phyloP scores from a whole-genome alignment of 805 yeast genomes.

The Pichia phayaonensis region DNA sequence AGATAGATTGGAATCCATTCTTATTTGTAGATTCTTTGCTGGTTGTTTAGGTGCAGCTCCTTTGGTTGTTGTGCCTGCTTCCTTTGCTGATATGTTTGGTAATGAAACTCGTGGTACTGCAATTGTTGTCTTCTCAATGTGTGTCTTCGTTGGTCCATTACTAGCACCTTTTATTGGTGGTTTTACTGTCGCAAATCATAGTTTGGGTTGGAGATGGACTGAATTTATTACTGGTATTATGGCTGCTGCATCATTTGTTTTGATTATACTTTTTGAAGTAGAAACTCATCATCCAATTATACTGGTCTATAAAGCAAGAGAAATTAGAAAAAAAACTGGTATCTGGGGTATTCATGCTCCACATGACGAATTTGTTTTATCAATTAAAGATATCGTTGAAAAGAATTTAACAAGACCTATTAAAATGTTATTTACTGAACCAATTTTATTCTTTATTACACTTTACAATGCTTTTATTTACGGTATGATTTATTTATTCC shows the following conservation, averaged over 20 bases:
- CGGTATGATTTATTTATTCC: conserved; percentile 66
- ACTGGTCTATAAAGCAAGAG: conserved; percentile 53
- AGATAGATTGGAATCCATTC: conserved; percentile 65
- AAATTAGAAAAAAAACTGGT: conserved; percentile 58
- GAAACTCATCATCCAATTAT: conserved; percentile 73
- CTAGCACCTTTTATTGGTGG: conserved; percentile 75
- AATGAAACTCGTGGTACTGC: conserved; percentile 68
- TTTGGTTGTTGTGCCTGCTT: conserved; percentile 78
- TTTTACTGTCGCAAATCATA: conserved; percentile 44
- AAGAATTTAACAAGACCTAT: conserved; percentile 65
- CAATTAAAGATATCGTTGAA: conserved; percentile 50
- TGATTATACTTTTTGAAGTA: conserved; percentile 38
- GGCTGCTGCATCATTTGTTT: conserved; percentile 32
- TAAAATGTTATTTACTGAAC: conserved; percentile 59
- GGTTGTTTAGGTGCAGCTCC: conserved; percentile 84
- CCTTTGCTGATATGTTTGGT: conserved; percentile 74
- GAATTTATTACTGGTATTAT: conserved; percentile 63
- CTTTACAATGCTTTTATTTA: conserved; percentile 72
- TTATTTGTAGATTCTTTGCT: conserved; percentile 72
- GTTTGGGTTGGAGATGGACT: conserved; percentile 82
- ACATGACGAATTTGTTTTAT: conserved; percentile 55
- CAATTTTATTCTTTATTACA: conserved; percentile 60
- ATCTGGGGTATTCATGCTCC: conserved; percentile 81
- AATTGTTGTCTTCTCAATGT: conserved; percentile 59
- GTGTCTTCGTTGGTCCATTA: conserved; percentile 75